These are phyloP conservation scores for Trichoderma breve DNA, from an alignment of 2,329 filamentous ascomycete species.

Conservation along the genomic window DNA sequence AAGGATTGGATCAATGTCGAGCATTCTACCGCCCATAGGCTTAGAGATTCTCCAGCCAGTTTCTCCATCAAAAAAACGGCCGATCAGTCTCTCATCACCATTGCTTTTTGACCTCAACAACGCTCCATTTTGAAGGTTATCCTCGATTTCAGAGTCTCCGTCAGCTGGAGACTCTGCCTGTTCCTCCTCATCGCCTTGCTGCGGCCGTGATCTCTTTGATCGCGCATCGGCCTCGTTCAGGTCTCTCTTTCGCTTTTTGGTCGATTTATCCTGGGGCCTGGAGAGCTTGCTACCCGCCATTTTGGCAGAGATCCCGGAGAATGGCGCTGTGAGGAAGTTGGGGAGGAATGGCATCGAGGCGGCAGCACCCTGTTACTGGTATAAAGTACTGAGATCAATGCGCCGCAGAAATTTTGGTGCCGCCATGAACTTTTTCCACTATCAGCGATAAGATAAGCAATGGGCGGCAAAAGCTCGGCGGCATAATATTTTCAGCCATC, in stretches of 20 bases:
- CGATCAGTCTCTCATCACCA: slow-evolving; percentile 29
- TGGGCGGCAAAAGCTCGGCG: slow-evolving; percentile 34
- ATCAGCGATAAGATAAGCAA: slow-evolving; percentile 41
- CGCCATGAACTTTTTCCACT: slow-evolving; percentile 39
- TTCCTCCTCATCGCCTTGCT: slow-evolving; percentile 24
- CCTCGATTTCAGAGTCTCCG: neutral
- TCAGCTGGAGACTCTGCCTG: neutral
- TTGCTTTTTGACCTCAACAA: slow-evolving; percentile 19
- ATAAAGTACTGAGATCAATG: slow-evolving; percentile 10
- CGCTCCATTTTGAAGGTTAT: neutral
- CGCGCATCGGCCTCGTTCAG: slow-evolving; percentile 41
- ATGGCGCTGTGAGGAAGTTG: neutral
- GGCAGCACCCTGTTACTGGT: slow-evolving; percentile 21
- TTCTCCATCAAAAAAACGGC: slow-evolving; percentile 32
- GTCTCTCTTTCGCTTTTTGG: slow-evolving; percentile 50
- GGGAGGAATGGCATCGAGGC: slow-evolving; percentile 10
- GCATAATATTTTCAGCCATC: slow-evolving; percentile 27
- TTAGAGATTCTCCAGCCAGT: slow-evolving; percentile 59
- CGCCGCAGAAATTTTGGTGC: slow-evolving; percentile 40
- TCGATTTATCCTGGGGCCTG: slow-evolving; percentile 36
- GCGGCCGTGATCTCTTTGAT: slow-evolving; percentile 38
- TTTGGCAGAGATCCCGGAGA: slow-evolving; percentile 20
- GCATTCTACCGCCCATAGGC: slow-evolving; percentile 63
- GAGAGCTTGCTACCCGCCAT: slow-evolving; percentile 38
- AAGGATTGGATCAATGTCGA: slow-evolving; percentile 63